phyloP scores from a whole-genome alignment of 148 eudicot genomes.

The Salicornia ramosissima region DNA sequence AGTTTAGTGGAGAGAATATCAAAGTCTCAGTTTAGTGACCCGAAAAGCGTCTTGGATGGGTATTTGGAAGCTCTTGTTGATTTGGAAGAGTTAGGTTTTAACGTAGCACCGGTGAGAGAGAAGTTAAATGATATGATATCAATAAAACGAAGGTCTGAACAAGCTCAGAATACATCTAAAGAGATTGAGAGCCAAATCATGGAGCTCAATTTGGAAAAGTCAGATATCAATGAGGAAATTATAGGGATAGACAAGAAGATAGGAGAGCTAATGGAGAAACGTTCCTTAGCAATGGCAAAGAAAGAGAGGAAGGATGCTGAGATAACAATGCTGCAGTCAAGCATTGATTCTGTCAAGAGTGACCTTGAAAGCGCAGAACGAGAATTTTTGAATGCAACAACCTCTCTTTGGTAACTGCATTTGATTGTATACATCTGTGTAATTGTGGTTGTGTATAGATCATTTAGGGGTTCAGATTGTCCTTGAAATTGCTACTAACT shows the following conservation, averaged over 20 bases:
- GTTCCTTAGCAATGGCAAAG: conserved; percentile 30
- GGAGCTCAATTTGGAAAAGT: conserved; percentile 31
- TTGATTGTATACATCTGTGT: conserved; percentile 15
- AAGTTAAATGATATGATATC: conserved; percentile 37
- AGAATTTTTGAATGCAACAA: conserved; percentile 35
- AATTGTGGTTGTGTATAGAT: conserved; percentile 15
- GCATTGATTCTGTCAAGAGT: conserved; percentile 20
- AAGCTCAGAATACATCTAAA: conserved; percentile 23
- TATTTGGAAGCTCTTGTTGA: conserved; percentile 56
- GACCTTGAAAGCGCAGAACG: conserved; percentile 19
- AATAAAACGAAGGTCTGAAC: conserved; percentile 41
- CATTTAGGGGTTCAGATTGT: conserved; percentile 8
- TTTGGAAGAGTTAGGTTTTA: conserved; percentile 67
- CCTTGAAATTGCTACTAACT: neutral
- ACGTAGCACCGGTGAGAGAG: conserved; percentile 40
- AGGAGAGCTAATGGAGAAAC: conserved; percentile 34
- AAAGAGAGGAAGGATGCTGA: conserved; percentile 37
- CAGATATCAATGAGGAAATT: conserved; percentile 37
- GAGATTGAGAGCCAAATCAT: conserved; percentile 32
- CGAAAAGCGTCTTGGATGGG: conserved; percentile 45
- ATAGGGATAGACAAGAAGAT: conserved; percentile 39
- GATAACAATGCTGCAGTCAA: conserved; percentile 29
- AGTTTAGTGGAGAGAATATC: conserved; percentile 47
- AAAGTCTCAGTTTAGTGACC: conserved; percentile 38
- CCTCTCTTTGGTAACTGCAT: conserved; percentile 30